A percentile compares a stretch with the other conserved stretches of the same genome.
Evolutionary conservation across 2,329 filamentous ascomycete species (phyloP).

Genomic region (Elsinoe batatas): DNA sequence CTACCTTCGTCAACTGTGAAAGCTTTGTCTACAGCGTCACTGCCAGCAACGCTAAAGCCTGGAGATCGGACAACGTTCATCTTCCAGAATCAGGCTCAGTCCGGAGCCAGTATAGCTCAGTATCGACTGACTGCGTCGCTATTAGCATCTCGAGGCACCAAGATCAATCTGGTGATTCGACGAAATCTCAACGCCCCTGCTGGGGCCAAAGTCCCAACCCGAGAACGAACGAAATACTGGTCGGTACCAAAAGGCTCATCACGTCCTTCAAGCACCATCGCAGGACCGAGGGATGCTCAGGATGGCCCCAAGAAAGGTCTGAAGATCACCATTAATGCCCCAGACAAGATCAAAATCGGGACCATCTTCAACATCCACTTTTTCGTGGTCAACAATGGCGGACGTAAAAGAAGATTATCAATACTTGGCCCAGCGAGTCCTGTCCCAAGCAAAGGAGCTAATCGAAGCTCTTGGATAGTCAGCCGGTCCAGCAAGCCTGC

Average conservation of each 20-base stretch:
- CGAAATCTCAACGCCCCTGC: constrained; percentile 3
- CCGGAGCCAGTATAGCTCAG: constrained; percentile 1
- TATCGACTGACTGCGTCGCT: constrained; percentile 1
- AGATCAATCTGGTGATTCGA: not conserved
- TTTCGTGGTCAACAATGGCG: not conserved
- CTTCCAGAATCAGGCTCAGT: not conserved
- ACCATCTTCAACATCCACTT: not conserved
- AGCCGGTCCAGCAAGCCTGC: not conserved
- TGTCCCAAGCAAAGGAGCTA: not conserved
- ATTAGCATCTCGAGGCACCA: not conserved
- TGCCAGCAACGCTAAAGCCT: constrained; percentile 1
- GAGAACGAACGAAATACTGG: constrained; percentile 7
- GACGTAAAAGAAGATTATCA: not conserved
- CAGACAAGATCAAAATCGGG: not conserved
- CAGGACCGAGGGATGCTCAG: not conserved
- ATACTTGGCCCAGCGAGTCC: constrained; percentile 1
- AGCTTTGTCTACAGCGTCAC: not conserved
- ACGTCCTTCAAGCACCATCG: not conserved
- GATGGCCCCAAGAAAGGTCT: not conserved
- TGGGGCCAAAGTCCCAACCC: not conserved
- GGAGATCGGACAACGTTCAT: constrained; percentile 6
- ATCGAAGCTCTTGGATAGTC: constrained; percentile 1
- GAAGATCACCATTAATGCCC: constrained; percentile 1
- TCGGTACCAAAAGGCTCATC: not conserved
- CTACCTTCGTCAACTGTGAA: not conserved